Evolutionary conservation across 2,329 filamentous ascomycete genomes (phyloP).

Genomic region (Cladophialophora exuberans): DNA sequence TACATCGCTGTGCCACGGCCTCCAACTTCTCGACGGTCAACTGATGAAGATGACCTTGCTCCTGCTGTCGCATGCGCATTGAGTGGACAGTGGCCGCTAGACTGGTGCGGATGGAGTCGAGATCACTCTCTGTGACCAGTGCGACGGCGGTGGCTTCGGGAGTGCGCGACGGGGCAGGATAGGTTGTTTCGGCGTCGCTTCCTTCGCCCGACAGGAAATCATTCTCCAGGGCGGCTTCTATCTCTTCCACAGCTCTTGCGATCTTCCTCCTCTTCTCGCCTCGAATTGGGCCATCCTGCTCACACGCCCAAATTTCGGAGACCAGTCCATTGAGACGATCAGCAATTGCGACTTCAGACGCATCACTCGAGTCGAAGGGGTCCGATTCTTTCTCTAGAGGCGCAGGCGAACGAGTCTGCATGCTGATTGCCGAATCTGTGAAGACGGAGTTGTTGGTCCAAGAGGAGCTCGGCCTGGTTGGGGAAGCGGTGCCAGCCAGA

Average conservation of each 20-base stretch:
- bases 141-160: neutral
- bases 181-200: constrained; percentile 10
- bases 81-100: constrained; percentile 29
- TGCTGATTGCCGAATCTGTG: constrained; percentile 36
- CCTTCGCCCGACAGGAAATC: constrained; percentile 6
- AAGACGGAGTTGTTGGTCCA: constrained; percentile 33
- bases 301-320: constrained; percentile 27
- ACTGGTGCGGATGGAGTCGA: constrained; percentile 20
- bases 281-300: constrained; percentile 27
- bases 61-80: constrained; percentile 34
- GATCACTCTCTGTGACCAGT: constrained; percentile 9
- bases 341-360: constrained; percentile 10
- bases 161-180: neutral
- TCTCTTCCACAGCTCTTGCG: constrained; percentile 17
- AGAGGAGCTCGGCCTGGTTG: constrained; percentile 26
- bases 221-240: constrained; percentile 26
- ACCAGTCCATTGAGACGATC: constrained; percentile 28
- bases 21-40: constrained; percentile 32
- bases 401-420: constrained; percentile 30
- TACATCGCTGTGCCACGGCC: constrained; percentile 30
- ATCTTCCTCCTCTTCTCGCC: constrained; percentile 19
- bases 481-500: constrained; percentile 7
- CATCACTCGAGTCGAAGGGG: constrained; percentile 5
- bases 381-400: constrained; percentile 17
- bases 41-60: constrained; percentile 32